A percentile compares a stretch with the other conserved stretches of the same genome.
phyloP scores from a whole-genome alignment of 108 stramenopile genomes.

The Craspedostauros australis region DNA sequence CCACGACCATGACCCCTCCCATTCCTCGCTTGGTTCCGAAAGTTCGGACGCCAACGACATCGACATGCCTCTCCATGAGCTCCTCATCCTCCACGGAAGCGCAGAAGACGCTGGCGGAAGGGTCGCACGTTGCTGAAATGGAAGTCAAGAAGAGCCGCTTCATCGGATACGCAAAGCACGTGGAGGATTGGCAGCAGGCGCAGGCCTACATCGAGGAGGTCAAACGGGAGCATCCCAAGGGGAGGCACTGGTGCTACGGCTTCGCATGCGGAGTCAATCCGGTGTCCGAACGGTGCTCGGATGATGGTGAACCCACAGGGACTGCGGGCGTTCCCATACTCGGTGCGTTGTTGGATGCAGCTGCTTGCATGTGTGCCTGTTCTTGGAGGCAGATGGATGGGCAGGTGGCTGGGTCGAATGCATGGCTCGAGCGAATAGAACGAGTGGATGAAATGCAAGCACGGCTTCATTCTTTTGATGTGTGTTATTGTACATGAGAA shows the following conservation, averaged over 20 bases:
- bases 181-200: slow-evolving; percentile 64
- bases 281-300: slow-evolving; percentile 61
- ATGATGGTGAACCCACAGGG: slow-evolving; percentile 85
- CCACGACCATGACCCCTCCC: no score
- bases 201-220: slow-evolving; percentile 32
- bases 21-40: no score
- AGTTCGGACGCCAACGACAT: no score
- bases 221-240: slow-evolving; percentile 67
- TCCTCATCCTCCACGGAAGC: not conserved
- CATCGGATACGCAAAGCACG: slow-evolving; percentile 60
- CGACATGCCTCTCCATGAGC: no score
- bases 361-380: no score
- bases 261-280: slow-evolving; percentile 17
- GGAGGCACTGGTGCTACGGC: slow-evolving; percentile 74
- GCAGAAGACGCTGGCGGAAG: slow-evolving; percentile 9
- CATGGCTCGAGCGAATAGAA: no score
- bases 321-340: slow-evolving; percentile 75
- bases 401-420: no score
- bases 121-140: slow-evolving; percentile 39
- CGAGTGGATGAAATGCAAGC: no score
- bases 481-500: no score
- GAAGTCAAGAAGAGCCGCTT: slow-evolving; percentile 76
- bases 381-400: no score
- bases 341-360: slow-evolving; percentile 9
- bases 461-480: not conserved